phyloP scores from a whole-genome alignment of 1,284 basidiomycete genomes.

The Sporisorium sorghi region DNA sequence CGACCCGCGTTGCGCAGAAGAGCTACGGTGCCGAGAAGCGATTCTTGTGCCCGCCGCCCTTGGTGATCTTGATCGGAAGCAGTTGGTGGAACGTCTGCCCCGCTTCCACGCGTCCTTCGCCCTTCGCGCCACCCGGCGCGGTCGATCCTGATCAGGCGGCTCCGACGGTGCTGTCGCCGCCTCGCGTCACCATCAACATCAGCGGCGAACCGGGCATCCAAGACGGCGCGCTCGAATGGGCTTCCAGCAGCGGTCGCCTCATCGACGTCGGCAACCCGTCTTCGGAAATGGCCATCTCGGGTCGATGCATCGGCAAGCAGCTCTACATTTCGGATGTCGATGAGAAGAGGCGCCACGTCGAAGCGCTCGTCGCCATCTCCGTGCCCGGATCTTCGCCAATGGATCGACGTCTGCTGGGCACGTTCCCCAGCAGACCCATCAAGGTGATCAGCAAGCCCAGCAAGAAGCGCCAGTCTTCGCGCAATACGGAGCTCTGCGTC shows the following conservation, averaged over 20 bases:
- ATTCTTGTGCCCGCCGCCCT: constrained; percentile 95
- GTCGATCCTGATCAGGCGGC: constrained; percentile 47
- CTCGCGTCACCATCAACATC: constrained; percentile 86
- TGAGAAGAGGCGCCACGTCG: constrained; percentile 61
- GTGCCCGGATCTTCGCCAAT: constrained; percentile 76
- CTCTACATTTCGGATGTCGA: constrained; percentile 86
- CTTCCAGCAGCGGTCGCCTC: constrained; percentile 80
- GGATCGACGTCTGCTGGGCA: constrained; percentile 77
- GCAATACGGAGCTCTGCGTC: constrained; percentile 89
- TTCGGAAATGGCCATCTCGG: constrained; percentile 70
- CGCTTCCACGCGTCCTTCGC: constrained; percentile 62
- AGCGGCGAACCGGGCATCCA: constrained; percentile 87
- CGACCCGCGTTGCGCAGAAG: constrained; percentile 94
- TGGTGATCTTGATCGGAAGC: constrained; percentile 91
- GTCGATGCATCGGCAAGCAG: constrained; percentile 88
- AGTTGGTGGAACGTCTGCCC: constrained; percentile 81
- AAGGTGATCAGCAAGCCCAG: constrained; percentile 81
- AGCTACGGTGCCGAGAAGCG: constrained; percentile 96
- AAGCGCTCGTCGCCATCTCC: constrained; percentile 75
- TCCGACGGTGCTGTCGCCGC: constrained; percentile 78
- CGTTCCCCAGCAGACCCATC: constrained; percentile 89
- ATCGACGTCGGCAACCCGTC: constrained; percentile 79
- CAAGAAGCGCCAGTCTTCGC: constrained; percentile 89
- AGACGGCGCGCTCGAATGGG: constrained; percentile 86
- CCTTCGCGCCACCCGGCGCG: constrained; percentile 58